Evolutionary conservation across 257 asterid species (phyloP).

Genomic region (Osmanthus fragrans): DNA sequence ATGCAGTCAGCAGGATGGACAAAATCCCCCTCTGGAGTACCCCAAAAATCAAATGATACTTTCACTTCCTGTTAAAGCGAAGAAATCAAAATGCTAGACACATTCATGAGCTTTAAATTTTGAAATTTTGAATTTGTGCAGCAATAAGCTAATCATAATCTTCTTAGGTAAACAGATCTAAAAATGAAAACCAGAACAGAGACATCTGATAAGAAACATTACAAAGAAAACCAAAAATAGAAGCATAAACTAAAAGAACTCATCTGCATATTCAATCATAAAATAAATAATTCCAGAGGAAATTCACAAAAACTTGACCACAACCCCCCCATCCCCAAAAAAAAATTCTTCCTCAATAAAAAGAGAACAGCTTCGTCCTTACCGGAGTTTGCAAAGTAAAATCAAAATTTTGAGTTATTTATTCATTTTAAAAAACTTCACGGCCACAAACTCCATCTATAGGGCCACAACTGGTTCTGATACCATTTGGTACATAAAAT

Average conservation of each 20-base stretch:
- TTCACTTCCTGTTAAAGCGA: constrained; percentile 66
- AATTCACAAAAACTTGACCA: background rate
- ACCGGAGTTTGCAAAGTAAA: background rate
- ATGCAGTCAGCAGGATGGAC: constrained; percentile 97
- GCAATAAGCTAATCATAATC: background rate
- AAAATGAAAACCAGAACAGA: background rate
- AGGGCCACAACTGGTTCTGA: background rate
- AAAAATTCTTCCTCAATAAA: background rate
- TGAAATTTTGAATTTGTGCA: background rate
- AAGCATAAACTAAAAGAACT: background rate
- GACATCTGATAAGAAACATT: background rate
- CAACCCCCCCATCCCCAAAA: background rate
- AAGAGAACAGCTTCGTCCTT: background rate
- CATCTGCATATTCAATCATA: background rate
- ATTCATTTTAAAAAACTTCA: background rate
- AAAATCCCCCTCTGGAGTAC: constrained; percentile 79
- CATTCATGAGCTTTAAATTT: background rate
- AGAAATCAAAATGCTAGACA: background rate
- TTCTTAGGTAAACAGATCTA: background rate
- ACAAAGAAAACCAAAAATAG: background rate
- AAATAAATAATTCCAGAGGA: background rate
- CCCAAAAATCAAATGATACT: constrained; percentile 88
- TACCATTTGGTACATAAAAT: constrained; percentile 9
- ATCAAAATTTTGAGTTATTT: background rate
- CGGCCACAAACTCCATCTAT: background rate